Evolutionary conservation across 176 grass and related monocot species (phyloP).

Genomic region (Tillandsia fasciculata): DNA sequence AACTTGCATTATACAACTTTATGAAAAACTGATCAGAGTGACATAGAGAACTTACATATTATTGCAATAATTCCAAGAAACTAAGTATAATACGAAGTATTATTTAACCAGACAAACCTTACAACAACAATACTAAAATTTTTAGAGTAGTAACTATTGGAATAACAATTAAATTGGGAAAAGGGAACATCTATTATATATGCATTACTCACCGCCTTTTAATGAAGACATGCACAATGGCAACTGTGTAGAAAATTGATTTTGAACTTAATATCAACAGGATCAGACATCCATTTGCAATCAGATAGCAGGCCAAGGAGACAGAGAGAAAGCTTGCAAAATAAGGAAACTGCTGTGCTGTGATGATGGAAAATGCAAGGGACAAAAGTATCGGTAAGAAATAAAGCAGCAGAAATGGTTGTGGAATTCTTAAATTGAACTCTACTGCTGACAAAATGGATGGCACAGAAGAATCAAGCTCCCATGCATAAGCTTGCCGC

Average conservation of each 20-base stretch:
- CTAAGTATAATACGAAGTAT: background rate
- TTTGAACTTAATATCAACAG: slow-evolving; percentile 67
- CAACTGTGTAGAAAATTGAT: slow-evolving; percentile 45
- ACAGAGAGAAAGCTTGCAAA: slow-evolving; percentile 51
- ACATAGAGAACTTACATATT: no score
- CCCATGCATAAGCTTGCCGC: slow-evolving; percentile 76
- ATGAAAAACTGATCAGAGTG: no score
- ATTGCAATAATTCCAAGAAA: no score
- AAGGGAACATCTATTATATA: background rate
- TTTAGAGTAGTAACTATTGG: background rate
- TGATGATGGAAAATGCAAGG: slow-evolving; percentile 36
- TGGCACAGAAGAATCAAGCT: slow-evolving; percentile 66
- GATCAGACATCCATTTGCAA: slow-evolving; percentile 76
- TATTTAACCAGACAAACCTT: background rate
- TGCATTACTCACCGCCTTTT: slow-evolving; percentile 59
- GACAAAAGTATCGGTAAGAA: slow-evolving; percentile 54
- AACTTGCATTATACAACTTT: no score
- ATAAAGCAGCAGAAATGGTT: slow-evolving; percentile 45
- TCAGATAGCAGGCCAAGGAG: slow-evolving; percentile 60
- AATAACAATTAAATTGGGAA: slow-evolving; percentile 2
- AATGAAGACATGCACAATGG: slow-evolving; percentile 64
- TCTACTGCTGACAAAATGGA: slow-evolving; percentile 80
- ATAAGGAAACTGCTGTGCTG: slow-evolving; percentile 33
- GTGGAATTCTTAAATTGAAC: slow-evolving; percentile 61
- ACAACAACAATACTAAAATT: slow-evolving; percentile 14